Conservation (phyloP, 1,284 basidiomycete genomes). For the Tilletia caries region DNA sequence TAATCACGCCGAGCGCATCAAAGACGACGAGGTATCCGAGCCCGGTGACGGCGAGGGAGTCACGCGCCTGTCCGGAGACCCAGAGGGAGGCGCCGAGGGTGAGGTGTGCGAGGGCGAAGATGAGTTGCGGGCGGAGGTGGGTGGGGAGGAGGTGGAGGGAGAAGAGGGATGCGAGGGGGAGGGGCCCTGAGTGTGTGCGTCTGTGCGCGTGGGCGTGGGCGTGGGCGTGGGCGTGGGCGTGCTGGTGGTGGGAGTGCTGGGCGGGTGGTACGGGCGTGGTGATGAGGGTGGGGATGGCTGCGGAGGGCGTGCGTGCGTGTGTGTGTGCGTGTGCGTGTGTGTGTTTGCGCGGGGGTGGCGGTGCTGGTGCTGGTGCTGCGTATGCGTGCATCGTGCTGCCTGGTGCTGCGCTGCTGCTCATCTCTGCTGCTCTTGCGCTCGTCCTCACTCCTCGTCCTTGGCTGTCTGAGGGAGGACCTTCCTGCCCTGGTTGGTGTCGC, state of each 20-base stretch:
- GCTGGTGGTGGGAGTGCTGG: conserved; percentile 13
- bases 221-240: conserved; percentile 23
- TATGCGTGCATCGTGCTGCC: not conserved
- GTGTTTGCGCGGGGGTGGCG: not conserved
- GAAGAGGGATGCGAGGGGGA: not conserved
- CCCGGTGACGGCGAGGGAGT: conserved; percentile 81
- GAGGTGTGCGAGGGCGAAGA: conserved; percentile 57
- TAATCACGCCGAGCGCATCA: conserved; percentile 62
- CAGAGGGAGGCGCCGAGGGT: conserved; percentile 65
- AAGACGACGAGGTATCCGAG: conserved; percentile 95
- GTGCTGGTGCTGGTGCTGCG: not conserved
- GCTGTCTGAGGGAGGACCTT: too few species aligned
- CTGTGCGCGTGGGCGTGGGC: conserved; percentile 12
- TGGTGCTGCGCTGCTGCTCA: not conserved
- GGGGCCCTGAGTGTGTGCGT: not conserved
- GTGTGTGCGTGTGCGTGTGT: not conserved
- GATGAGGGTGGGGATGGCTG: not conserved
- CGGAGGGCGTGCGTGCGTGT: not conserved
- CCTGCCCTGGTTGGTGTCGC: too few species aligned
- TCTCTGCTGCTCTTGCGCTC: not conserved
- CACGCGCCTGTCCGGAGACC: conserved; percentile 84
- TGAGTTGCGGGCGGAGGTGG: conserved; percentile 53
- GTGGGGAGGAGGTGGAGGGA: conserved; percentile 13
- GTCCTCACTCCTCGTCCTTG: too few species aligned
- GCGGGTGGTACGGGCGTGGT: not conserved